Evolutionary conservation across 345 rosid species (phyloP), one percentile per base, ranked within the genome.

Genomic region (Brassica cretica): DNA sequence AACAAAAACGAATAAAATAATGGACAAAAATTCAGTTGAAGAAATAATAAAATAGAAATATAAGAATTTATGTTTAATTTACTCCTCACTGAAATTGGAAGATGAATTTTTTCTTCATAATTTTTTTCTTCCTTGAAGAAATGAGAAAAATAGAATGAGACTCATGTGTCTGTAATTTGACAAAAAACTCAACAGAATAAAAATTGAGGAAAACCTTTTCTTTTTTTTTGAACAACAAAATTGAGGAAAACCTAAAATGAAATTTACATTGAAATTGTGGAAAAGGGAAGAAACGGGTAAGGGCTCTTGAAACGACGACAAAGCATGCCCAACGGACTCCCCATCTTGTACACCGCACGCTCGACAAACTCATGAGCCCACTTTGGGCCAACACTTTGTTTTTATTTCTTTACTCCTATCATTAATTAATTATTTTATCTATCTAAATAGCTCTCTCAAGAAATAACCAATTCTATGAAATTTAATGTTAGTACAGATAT

Each of bases 241-340:
- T 19, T 19, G 19, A 19, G 19, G 19, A 19, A 19, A 19, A 19
- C 19, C 29, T 41, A 18, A 3, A 71, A 46, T 19, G 30, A 72
- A 71, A 56, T 56, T 19, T 39, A 55, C 60, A 64, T 4, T n/a
- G 44, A 12, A 11, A 71, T 35, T 35, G 11, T 39, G 25, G 6
- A 19, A 32, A 76, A 71, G 3, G 37, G 51, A 78, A 65, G 76
- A 41, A 78, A 72, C 68, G 62, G 8, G 76, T 66, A 66, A 72
- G 68, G 72, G 62, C 67, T 78, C 76, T 78, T 72, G 76, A 21
- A 78, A 66, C 81, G 77, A 59, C 73, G 83, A 80, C 77, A 83
- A 80, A 81, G 86, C 77, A 77, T 83, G 84, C 73, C 77, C 84
- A 83, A 77, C 84, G 81, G 75, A 76, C 77, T 66, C 73, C 64